phyloP scores from a whole-genome alignment of 2,329 filamentous ascomycete genomes.

The Mycosphaerella sp. region DNA sequence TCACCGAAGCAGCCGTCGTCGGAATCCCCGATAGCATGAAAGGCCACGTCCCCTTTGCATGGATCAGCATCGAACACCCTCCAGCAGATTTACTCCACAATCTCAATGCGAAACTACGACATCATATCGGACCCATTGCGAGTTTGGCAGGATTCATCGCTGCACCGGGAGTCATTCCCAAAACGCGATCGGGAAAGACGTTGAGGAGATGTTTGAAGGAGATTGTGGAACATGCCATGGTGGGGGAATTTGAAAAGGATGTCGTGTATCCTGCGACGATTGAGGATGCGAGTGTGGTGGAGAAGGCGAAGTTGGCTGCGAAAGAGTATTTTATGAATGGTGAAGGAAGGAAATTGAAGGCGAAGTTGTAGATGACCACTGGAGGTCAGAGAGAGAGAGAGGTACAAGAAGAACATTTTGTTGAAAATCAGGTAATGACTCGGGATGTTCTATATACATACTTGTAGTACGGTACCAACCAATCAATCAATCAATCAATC shows the following conservation, averaged over 20 bases:
- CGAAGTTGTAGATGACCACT: conserved; percentile 27
- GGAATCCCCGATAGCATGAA: conserved; percentile 80
- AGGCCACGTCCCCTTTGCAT: conserved; percentile 86
- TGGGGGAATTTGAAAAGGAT: conserved; percentile 63
- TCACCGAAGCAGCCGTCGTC: conserved; percentile 81
- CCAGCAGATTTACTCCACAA: conserved; percentile 50
- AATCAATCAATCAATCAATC: too few species aligned
- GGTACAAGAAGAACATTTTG: too few species aligned
- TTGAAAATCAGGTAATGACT: too few species aligned
- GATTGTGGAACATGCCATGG: conserved; percentile 72
- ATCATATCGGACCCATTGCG: conserved; percentile 82
- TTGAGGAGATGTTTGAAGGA: conserved; percentile 74
- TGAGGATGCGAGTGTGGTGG: conserved; percentile 69
- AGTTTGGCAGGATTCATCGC: conserved; percentile 79
- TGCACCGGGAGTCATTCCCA: conserved; percentile 79
- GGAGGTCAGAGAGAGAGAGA: too few species aligned
- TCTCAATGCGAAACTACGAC: conserved; percentile 65
- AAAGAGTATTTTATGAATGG: conserved; percentile 63
- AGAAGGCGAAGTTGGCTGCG: conserved; percentile 64
- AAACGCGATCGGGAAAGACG: conserved; percentile 89
- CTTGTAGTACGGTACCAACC: too few species aligned
- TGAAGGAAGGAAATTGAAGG: conserved; percentile 29
- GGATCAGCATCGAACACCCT: conserved; percentile 59
- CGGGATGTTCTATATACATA: too few species aligned
- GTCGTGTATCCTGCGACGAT: conserved; percentile 77